Percentiles rank a stretch among this genome's conserved stretches.
Conservation (phyloP, 441 rosid species). For the Metrosideros polymorpha region DNA sequence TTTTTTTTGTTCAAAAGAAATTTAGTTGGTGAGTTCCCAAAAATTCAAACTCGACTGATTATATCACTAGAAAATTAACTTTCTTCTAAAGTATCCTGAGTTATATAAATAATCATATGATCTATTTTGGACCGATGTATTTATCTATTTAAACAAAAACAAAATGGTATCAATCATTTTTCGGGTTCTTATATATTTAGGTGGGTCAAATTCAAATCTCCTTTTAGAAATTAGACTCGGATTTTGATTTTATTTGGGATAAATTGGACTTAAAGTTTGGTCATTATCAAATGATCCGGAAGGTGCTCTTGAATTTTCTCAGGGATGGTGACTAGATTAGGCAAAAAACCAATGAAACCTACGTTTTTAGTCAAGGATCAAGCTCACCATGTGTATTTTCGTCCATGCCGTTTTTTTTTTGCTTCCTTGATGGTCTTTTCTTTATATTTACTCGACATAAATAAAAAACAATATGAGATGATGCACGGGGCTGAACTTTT, state of each 20-base stretch:
- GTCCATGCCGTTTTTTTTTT: too few species aligned
- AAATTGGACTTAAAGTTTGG: neutral
- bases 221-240: neutral
- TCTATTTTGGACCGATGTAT: neutral
- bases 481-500: neutral
- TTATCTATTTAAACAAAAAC: neutral
- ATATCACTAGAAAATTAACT: neutral
- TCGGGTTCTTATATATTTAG: neutral
- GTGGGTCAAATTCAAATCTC: neutral
- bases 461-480: too few species aligned
- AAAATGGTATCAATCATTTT: neutral
- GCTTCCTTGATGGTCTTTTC: too few species aligned
- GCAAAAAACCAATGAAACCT: neutral
- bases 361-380: too few species aligned
- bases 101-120: neutral
- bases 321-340: neutral
- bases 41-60: neutral
- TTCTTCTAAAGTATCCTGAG: fast-evolving
- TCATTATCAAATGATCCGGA: neutral
- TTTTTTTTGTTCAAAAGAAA: too few species aligned
- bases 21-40: neutral
- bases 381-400: too few species aligned
- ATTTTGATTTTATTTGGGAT: neutral
- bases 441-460: too few species aligned
- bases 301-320: neutral